Evolutionary conservation across 2,329 filamentous ascomycete species (phyloP), one percentile per base, ranked within the genome.

Genomic region (Aspergillus sp.): DNA sequence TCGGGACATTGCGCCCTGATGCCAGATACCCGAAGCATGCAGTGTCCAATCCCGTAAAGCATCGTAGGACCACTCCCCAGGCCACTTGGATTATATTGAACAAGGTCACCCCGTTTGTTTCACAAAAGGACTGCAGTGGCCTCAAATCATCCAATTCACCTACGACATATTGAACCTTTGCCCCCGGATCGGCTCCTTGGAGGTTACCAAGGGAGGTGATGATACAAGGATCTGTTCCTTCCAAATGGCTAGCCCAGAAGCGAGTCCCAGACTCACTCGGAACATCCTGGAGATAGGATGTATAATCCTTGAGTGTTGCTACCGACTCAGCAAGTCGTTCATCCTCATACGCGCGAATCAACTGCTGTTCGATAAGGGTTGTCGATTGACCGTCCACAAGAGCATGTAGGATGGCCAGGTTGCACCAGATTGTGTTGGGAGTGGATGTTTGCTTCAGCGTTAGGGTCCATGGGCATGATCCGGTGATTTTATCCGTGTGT

Each of bases 11-110:
- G 5, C 70, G 60, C 1, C 70, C 68, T 30, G 62, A 62, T 9
- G 66, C 57, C 4, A 66, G 67, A 43, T 66, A 66, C 7, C 66
- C 69, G 54, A 70, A 73, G 6, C 65, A 46, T 4, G 69, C 61
- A 38, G 68, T 60, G 28, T 68, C 57, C 4, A 57, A 61, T 1
- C 57, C 61, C 2, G 65, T 64, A 39, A 68, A 69, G 4, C 52
- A 54, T 3, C 59, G 56, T 1, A 70, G 48, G 1, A 70, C 52
- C 12, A 72, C 36, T 2, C 58, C 63, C 68, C 67, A 71, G 9
- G 67, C 68, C 5, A 64, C 59, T 5, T 63, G 60, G 32, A 70
- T 59, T 33, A 68, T 52, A 2, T 61, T 67, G 7, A 65, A 37
- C 3, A 57, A 28, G 2, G 59, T 57, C 10, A 53, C 40, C n/a